Conservation (phyloP, 2,329 filamentous ascomycete species). For the Lachnellula subtilissima region DNA sequence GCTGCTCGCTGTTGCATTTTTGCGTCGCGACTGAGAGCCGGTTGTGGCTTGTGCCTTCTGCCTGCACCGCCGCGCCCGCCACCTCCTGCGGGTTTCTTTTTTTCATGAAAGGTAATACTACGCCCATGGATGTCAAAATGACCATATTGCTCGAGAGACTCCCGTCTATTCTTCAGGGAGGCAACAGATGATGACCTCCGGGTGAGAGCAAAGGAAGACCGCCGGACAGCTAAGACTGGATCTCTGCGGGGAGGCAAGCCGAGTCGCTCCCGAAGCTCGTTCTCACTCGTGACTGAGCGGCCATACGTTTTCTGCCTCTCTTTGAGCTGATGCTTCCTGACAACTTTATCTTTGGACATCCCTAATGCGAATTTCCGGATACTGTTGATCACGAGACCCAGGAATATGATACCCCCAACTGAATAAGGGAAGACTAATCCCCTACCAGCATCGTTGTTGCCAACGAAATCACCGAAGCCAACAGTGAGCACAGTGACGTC, state of each 20-base stretch:
- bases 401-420: constrained; percentile 62
- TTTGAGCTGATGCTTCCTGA: constrained; percentile 53
- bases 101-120: constrained; percentile 33
- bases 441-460: constrained; percentile 46
- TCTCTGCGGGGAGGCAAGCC: constrained; percentile 31
- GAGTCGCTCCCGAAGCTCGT: constrained; percentile 40
- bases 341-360: constrained; percentile 56
- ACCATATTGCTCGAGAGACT: constrained; percentile 31
- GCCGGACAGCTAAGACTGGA: constrained; percentile 3
- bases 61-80: constrained; percentile 28
- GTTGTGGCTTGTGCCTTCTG: constrained; percentile 7
- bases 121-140: constrained; percentile 33
- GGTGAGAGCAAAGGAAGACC: constrained; percentile 6
- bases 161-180: constrained; percentile 24
- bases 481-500: constrained; percentile 58
- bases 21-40: constrained; percentile 23
- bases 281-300: constrained; percentile 47
- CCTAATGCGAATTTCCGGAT: constrained; percentile 57
- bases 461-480: constrained; percentile 59
- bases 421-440: constrained; percentile 64
- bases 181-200: constrained; percentile 17
- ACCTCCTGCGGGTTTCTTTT: constrained; percentile 9
- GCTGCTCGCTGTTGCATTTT: constrained; percentile 19
- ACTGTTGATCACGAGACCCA: constrained; percentile 63
- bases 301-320: constrained; percentile 49